A percentile compares a stretch with the other conserved stretches of the same genome.
Evolutionary conservation across 768 basidiomycete genomes (phyloP).

Genomic region (Hericium alpestre): DNA sequence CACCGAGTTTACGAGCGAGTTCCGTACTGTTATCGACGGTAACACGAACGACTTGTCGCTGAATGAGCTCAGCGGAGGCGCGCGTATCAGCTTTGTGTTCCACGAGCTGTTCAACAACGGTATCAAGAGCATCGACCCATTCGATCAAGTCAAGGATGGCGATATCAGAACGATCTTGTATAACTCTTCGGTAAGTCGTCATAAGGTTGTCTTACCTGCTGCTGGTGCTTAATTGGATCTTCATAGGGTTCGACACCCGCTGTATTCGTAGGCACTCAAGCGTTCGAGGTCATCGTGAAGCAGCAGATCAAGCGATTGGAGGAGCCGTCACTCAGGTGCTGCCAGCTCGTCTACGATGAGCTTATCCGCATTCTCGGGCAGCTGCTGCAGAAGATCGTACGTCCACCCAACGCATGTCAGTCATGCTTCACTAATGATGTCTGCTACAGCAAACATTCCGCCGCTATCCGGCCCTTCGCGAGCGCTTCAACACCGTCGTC

Average conservation of each 20-base stretch:
- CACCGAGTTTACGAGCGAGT: slow-evolving; percentile 95
- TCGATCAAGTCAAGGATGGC: slow-evolving; percentile 97
- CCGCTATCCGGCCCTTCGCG: slow-evolving; percentile 91
- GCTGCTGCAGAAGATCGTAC: slow-evolving; percentile 78
- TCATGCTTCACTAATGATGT: not conserved
- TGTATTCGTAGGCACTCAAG: slow-evolving; percentile 91
- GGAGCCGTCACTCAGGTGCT: slow-evolving; percentile 89
- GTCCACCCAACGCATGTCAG: slow-evolving; percentile 16
- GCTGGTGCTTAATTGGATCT: not conserved
- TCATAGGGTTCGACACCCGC: slow-evolving; percentile 89
- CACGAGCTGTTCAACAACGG: slow-evolving; percentile 98
- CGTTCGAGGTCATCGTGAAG: slow-evolving; percentile 98
- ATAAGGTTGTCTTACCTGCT: not conserved
- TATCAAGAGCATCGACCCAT: slow-evolving; percentile 91
- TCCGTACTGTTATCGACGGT: slow-evolving; percentile 94
- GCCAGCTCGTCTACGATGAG: slow-evolving; percentile 93
- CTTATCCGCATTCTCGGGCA: slow-evolving; percentile 93
- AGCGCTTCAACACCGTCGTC: slow-evolving; percentile 91
- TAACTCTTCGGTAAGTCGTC: slow-evolving; percentile 85
- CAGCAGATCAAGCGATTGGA: slow-evolving; percentile 97
- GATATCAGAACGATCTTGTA: slow-evolving; percentile 94
- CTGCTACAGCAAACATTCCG: slow-evolving; percentile 78
- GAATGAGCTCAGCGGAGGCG: slow-evolving; percentile 97
- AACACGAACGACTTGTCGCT: slow-evolving; percentile 90
- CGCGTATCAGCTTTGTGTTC: slow-evolving; percentile 97